These are phyloP conservation scores for Flaveria robusta DNA, from an alignment of 129 eudicot species.

Conservation along the genomic window DNA sequence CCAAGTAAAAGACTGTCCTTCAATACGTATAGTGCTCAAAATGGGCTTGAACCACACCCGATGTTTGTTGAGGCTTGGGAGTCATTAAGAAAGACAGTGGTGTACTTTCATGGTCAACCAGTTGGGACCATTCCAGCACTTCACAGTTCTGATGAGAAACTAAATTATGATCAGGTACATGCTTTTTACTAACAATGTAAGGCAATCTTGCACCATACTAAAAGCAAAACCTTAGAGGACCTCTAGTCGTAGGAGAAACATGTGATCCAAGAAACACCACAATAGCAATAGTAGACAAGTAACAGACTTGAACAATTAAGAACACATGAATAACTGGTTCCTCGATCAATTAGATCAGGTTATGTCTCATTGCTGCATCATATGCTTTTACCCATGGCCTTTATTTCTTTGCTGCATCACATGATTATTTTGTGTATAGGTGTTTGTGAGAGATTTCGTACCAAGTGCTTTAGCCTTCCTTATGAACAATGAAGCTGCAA, in stretches of 20 bases:
- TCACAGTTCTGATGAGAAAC: constrained; percentile 85
- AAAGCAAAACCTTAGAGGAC: too few relatives aligned
- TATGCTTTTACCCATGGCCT: too few relatives aligned
- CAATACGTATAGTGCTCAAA: constrained; percentile 56
- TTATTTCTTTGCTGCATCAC: too few relatives aligned
- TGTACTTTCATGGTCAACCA: constrained; percentile 75
- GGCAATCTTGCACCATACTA: too few relatives aligned
- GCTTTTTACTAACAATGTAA: constrained; percentile 9
- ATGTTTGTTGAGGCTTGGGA: constrained; percentile 90
- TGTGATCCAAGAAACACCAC: too few relatives aligned
- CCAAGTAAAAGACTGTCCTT: constrained; percentile 61
- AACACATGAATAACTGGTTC: too few relatives aligned
- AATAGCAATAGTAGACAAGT: too few relatives aligned
- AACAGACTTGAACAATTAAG: too few relatives aligned
- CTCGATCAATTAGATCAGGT: too few relatives aligned
- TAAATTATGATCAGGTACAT: constrained; percentile 89
- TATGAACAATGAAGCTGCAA: constrained; percentile 91
- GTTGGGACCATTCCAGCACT: constrained; percentile 96
- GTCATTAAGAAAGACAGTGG: constrained; percentile 72
- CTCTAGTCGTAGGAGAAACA: too few relatives aligned
- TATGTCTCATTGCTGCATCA: too few relatives aligned
- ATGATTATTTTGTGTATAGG: constrained; percentile 33
- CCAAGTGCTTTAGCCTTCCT: constrained; percentile 95
- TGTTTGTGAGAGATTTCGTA: constrained; percentile 77
- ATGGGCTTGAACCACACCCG: constrained; percentile 60